Base-by-base conservation (phyloP, 345 rosid genomes). In the Syzygium aqueum region DNA sequence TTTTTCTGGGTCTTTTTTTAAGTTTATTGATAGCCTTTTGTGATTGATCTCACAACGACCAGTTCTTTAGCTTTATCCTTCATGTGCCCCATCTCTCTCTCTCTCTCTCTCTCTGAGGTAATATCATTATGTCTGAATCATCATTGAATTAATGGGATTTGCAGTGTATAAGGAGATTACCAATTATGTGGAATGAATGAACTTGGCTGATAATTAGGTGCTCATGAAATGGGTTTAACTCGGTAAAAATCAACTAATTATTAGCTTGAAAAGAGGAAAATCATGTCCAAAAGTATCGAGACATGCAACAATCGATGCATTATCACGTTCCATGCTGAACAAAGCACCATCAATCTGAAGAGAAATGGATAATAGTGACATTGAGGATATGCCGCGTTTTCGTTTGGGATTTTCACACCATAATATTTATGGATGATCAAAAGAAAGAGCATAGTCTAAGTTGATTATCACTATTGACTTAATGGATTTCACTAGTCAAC, bases 231-330 rank as follows among this genome's bases (percentile, higher is more conserved):
- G 21, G 82, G 82, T 21, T 73, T 73, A 73, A 37, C 82, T 33
- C 49, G 14, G 82, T 73, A 84, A 89, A 92, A 94, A 94, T 91
- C 92, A 85, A 86, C 82, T 87, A 87, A 90, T 94, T 89, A 92
- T 92, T 90, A 90, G 73, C 91, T 92, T 90, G 82, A 3, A 73
- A 73, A 73, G 82, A 73, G 82, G 82, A 73, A 73, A 37, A 73
- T 73, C 82, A 73, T 37, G 82, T 23, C 49, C 40, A 19, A 73
- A 73, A 21, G 78, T 43, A 90, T 21, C 11, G n/a, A 43, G 43
- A 40, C n/a, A 78, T 83, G 89, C 89, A 90, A 67, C 90, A 87
- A 90, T 88, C 91, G 89, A 88, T 89, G 92, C 90, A 90, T 89
- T 90, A 90, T 90, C 85, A 86, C 89, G 91, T 87, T 57, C 53